Percentiles rank a stretch among this genome's conserved stretches.
Evolutionary conservation across 2,329 filamentous ascomycete genomes (phyloP).

Genomic region (Neofusicoccum kwambonambiense): DNA sequence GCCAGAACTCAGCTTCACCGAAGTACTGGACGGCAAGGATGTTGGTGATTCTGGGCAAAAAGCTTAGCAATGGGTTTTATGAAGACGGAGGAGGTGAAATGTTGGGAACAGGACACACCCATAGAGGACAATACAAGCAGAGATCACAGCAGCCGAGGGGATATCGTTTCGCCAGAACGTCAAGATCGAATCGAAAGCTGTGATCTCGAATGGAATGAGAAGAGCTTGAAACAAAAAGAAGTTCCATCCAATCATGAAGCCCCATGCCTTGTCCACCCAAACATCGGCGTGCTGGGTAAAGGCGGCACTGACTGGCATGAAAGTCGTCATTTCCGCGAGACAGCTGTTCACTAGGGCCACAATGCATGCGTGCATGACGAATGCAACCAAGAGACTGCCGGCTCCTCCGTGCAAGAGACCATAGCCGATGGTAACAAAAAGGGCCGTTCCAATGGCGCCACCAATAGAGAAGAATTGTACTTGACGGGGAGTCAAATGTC

Average conservation of each 20-base stretch:
- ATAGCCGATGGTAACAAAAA: conserved; percentile 17
- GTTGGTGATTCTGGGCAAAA: background rate
- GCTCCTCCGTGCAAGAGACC: conserved; percentile 38
- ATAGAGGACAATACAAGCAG: conserved; percentile 64
- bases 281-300: conserved; percentile 75
- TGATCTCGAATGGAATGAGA: conserved; percentile 73
- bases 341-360: background rate
- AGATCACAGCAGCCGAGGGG: conserved; percentile 69
- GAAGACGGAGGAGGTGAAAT: conserved; percentile 34
- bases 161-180: conserved; percentile 64
- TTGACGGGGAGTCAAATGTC: background rate
- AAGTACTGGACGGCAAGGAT: conserved; percentile 70
- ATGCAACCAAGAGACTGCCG: conserved; percentile 49
- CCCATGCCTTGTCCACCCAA: conserved; percentile 69
- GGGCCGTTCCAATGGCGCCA: conserved; percentile 19
- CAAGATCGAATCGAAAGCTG: conserved; percentile 70
- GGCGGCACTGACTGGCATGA: conserved; percentile 71
- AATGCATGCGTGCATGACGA: conserved; percentile 60
- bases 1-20: conserved; percentile 77
- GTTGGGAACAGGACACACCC: conserved; percentile 64
- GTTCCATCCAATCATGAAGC: conserved; percentile 77
- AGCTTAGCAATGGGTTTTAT: background rate
- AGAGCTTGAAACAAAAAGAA: conserved; percentile 68
- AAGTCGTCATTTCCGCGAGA: conserved; percentile 69
- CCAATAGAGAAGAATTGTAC: conserved; percentile 9